These are phyloP conservation scores for Penicillium ochrochloron DNA, from an alignment of 495 filamentous ascomycete genomes.

Conservation along the genomic window DNA sequence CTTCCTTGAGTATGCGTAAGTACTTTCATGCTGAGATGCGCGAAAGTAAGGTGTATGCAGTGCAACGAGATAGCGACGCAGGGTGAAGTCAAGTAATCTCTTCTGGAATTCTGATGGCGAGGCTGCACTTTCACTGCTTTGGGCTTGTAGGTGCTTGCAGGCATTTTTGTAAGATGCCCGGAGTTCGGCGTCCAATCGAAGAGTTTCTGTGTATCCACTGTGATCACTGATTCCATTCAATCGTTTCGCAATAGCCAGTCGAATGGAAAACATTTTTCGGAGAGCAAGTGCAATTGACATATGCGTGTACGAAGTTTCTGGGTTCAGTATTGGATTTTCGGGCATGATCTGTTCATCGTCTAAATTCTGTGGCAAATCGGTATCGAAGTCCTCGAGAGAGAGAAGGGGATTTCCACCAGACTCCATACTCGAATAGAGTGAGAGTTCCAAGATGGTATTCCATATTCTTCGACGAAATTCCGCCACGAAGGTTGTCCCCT, in stretches of 20 bases:
- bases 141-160: conserved; percentile 41
- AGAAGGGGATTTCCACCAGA: conserved; percentile 56
- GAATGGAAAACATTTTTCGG: conserved; percentile 48
- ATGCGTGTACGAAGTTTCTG: conserved; percentile 46
- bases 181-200: conserved; percentile 46
- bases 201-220: conserved; percentile 41
- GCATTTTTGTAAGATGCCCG: conserved; percentile 36
- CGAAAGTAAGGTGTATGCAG: conserved; percentile 57
- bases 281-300: conserved; percentile 50
- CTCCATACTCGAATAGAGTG: conserved; percentile 56
- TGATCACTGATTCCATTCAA: conserved; percentile 49
- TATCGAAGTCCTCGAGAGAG: conserved; percentile 57
- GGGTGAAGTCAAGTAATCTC: conserved; percentile 43
- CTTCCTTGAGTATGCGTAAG: conserved; percentile 55
- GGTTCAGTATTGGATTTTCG: conserved; percentile 34
- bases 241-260: conserved; percentile 50
- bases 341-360: conserved; percentile 40
- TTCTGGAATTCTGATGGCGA: conserved; percentile 25
- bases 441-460: conserved; percentile 62
- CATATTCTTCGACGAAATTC: conserved; percentile 67
- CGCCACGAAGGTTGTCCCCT: conserved; percentile 42
- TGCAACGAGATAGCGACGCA: conserved; percentile 50
- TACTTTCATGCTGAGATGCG: conserved; percentile 37
- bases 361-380: conserved; percentile 56
- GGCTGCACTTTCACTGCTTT: conserved; percentile 14